Evolutionary conservation across 495 filamentous ascomycete genomes (phyloP).

Genomic region (Apodospora peruviana): DNA sequence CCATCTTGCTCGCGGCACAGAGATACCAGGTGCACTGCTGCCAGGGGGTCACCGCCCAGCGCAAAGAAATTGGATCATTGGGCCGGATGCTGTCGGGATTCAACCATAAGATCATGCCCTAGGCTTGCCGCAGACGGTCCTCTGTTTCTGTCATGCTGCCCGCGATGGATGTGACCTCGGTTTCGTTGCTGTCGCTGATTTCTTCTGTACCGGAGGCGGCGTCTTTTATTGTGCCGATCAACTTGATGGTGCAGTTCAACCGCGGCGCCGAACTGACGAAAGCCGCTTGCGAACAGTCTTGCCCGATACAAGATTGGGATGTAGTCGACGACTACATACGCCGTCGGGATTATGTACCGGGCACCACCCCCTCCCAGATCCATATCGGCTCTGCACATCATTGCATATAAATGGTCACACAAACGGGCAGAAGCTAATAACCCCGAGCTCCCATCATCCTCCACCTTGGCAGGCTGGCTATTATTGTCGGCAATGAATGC

Average conservation of each 20-base stretch:
- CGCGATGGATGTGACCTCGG: not conserved
- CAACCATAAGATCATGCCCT: not conserved
- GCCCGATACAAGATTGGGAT: conserved; percentile 40
- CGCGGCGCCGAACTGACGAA: too few relatives aligned
- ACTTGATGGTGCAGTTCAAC: too few relatives aligned
- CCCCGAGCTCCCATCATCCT: too few relatives aligned
- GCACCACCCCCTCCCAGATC: conserved; percentile 32
- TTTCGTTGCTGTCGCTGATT: not conserved
- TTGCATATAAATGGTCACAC: too few relatives aligned
- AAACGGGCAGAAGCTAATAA: not conserved
- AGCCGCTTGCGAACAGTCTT: conserved; percentile 48
- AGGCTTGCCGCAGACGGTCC: not conserved
- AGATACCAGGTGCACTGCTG: conserved; percentile 25
- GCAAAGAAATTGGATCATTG: conserved; percentile 26
- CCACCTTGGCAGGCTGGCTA: not conserved
- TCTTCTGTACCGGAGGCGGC: not conserved
- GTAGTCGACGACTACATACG: conserved; percentile 19
- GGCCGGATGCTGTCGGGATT: conserved; percentile 3
- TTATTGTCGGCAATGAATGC: not conserved
- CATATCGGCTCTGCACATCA: conserved; percentile 8
- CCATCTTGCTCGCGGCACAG: conserved; percentile 10
- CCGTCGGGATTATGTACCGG: conserved; percentile 53
- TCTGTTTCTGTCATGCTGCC: not conserved
- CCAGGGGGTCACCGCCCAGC: conserved; percentile 25
- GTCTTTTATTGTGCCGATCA: not conserved